Evolutionary conservation across 805 yeast species (phyloP).

Genomic region (Wickerhamomyces strasburgensis): DNA sequence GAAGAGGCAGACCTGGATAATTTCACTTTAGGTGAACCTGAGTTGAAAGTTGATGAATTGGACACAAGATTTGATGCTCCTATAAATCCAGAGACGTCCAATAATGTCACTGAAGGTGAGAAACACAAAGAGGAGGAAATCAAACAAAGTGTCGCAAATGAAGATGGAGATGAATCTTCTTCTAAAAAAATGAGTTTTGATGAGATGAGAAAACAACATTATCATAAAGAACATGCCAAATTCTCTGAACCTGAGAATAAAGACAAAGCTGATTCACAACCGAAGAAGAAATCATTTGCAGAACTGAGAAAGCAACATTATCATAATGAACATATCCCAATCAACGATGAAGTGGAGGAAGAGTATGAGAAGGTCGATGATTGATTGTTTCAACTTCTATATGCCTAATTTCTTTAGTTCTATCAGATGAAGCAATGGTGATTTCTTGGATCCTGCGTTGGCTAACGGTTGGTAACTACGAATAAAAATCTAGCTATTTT

Average conservation of each 20-base stretch:
- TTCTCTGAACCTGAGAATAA: conserved; percentile 13
- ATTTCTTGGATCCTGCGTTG: too few relatives aligned
- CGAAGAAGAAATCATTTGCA: conserved; percentile 36
- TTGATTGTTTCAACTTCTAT: too few relatives aligned
- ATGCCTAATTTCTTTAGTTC: too few relatives aligned
- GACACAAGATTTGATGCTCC: conserved; percentile 12
- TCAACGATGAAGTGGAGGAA: conserved; percentile 6
- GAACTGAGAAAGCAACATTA: conserved; percentile 24
- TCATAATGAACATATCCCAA: conserved; percentile 15
- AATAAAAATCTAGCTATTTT: too few relatives aligned
- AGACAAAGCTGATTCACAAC: conserved; percentile 13
- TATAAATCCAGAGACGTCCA: conserved; percentile 5
- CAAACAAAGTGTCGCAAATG: conserved; percentile 30
- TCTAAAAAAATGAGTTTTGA: conserved; percentile 49
- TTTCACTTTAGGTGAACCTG: conserved; percentile 57
- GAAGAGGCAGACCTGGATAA: conserved; percentile 38
- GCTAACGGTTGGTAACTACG: too few relatives aligned
- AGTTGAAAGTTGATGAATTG: conserved; percentile 31
- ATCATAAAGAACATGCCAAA: conserved; percentile 48
- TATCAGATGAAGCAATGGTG: too few relatives aligned
- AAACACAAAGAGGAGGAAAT: conserved; percentile 28
- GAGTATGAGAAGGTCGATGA: conserved; percentile 10
- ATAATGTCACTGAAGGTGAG: conserved; percentile 14
- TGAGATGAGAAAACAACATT: conserved; percentile 75
- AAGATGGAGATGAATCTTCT: neutral